Evolutionary conservation across 139 green algal species (phyloP).

Genomic region (Spirogloea muscicola): DNA sequence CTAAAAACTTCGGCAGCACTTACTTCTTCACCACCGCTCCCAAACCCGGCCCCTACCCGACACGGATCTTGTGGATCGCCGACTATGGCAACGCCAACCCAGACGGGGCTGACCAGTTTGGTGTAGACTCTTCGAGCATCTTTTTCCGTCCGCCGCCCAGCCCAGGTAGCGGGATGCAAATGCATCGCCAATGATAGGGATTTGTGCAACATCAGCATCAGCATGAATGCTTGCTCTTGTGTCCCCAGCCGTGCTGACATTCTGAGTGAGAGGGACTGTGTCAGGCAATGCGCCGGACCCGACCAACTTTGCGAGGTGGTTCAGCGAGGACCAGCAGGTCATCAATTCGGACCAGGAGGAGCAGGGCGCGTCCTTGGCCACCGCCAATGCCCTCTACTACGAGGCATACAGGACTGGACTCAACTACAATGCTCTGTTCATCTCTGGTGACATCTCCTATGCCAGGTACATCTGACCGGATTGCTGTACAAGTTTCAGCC

Average conservation of each 20-base stretch:
- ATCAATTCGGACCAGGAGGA: not conserved
- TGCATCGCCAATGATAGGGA: too few species aligned
- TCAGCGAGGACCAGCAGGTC: not conserved
- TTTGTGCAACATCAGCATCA: too few species aligned
- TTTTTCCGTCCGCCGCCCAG: not conserved
- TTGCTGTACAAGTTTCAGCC: too few species aligned
- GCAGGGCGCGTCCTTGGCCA: not conserved
- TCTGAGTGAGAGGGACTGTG: too few species aligned
- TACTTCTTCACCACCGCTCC: too few species aligned
- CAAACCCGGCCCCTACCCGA: too few species aligned
- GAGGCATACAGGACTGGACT: not conserved
- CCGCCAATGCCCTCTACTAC: not conserved
- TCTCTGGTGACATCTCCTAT: not conserved
- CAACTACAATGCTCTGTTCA: not conserved
- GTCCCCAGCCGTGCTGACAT: too few species aligned
- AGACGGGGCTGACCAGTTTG: not conserved
- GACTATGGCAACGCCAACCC: not conserved
- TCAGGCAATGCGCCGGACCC: not conserved
- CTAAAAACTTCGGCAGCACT: too few species aligned
- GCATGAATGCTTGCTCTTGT: too few species aligned
- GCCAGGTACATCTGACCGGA: too few species aligned
- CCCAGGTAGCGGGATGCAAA: not conserved
- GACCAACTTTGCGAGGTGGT: not conserved
- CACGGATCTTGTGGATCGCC: conserved; percentile 32
- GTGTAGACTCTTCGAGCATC: not conserved